Evolutionary conservation across 371 early-diverging fungal species (phyloP).

Genomic region (Parasitella parasitica): DNA sequence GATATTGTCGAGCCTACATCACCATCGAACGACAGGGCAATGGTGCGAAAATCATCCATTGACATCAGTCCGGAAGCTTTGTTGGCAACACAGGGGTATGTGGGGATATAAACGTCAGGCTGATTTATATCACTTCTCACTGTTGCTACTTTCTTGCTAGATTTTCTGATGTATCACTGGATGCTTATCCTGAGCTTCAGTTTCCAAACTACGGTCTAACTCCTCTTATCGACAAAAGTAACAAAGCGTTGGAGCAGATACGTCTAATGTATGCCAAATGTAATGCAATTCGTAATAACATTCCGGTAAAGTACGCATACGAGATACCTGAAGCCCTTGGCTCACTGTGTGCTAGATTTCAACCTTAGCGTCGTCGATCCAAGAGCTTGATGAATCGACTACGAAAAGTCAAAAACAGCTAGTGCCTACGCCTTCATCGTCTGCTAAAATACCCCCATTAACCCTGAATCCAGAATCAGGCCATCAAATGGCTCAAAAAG

Average conservation of each 20-base stretch:
- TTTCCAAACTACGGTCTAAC: conserved; percentile 64
- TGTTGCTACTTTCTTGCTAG: conserved; percentile 2
- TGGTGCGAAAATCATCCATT: conserved; percentile 10
- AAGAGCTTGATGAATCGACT: not conserved
- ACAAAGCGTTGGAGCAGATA: conserved; percentile 62
- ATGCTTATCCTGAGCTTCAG: conserved; percentile 59
- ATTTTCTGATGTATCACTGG: conserved; percentile 44
- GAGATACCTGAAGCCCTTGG: not conserved
- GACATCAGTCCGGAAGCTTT: conserved; percentile 14
- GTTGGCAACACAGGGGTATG: conserved; percentile 16
- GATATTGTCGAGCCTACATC: conserved; percentile 6
- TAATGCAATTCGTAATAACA: conserved; percentile 63
- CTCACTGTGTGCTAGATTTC: conserved; percentile 24
- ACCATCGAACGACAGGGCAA: too few species aligned
- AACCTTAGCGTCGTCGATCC: conserved; percentile 27
- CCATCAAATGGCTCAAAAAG: conserved; percentile 61
- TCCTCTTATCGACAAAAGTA: conserved; percentile 60
- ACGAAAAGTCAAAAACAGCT: not conserved
- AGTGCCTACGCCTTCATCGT: not conserved
- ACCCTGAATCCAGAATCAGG: conserved; percentile 61
- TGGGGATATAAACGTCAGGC: not conserved
- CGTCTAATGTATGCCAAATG: conserved; percentile 77
- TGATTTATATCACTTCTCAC: not conserved
- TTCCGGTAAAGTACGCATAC: conserved; percentile 25
- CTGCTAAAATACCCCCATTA: conserved; percentile 49